Evolutionary conservation across 1,284 basidiomycete genomes (phyloP), one percentile per base, ranked within the genome.

Genomic region (Moesziomyces aphidis): DNA sequence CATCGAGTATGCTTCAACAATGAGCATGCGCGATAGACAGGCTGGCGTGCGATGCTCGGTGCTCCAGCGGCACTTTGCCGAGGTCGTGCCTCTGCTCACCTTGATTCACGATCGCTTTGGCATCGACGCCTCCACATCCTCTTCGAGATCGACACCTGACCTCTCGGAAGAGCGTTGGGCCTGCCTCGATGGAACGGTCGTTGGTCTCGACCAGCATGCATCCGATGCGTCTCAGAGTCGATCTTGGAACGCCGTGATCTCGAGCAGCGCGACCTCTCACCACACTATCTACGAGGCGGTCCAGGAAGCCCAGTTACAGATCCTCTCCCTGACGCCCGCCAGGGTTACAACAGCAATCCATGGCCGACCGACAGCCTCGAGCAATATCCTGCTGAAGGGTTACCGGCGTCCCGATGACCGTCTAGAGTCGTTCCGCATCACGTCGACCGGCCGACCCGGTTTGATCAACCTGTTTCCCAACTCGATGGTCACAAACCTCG

Each of bases 381-480:
- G 8, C 58, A 80, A 92, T 76, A 86, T 92, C 1, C 87, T 93
- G 19, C 89, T 90, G 2, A 80, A 87, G 15, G 92, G 92, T 5
- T 92, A 91, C 83, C 87, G 89, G 24, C 84, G 87, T 59, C 91
- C 90, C 69, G 57, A 88, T 80, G 26, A n/a, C 49, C 65, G 42
- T 42, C 24, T 44, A 24, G 55, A 72, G 9, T 55, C 56, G 2
- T 55, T 56, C 13, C 57, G 64, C 8, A 54, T 65, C 24, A 68
- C 72, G 5, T 56, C 46, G 4, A 42, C 51, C 11, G 65, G 57
- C 6, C 49, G 52, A 39, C 58, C 57, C 17, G 86, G 86, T 19
- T 86, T 91, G 50, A 87, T 86, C 23, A 92, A 90, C 80, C 87
- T 86, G 55, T 90, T 89, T 73, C 86, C 91, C 24, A 95, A 95